A percentile compares a stretch with the other conserved stretches of the same genome.
Evolutionary conservation across 164 flowering plant genomes (phyloP).

Genomic region (Macadamia integrifolia): DNA sequence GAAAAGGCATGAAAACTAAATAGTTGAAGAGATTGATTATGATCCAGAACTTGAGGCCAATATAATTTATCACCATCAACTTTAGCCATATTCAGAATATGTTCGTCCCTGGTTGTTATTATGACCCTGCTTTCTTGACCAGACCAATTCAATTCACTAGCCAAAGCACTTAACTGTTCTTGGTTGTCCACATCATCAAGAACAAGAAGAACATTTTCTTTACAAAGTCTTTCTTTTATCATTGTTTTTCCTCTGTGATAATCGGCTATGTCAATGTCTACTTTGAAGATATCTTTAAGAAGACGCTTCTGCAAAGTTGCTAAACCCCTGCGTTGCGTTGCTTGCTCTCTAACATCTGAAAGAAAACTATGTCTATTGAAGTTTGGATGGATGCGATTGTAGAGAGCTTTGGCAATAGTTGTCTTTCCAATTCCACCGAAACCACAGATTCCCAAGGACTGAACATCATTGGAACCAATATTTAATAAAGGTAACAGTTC

Average conservation of each 20-base stretch:
- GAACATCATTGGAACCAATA: no score
- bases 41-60: neutral
- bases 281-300: no score
- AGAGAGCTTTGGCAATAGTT: no score
- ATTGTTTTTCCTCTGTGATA: neutral
- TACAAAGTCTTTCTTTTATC: neutral
- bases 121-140: conserved; percentile 19
- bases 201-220: conserved; percentile 15
- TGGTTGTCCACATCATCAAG: conserved; percentile 25
- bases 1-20: no score
- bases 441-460: no score
- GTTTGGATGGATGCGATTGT: no score
- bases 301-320: no score
- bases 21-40: neutral
- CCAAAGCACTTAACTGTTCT: conserved; percentile 13
- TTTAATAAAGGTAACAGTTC: no score
- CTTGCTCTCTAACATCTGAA: no score
- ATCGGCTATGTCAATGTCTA: neutral
- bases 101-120: conserved; percentile 12
- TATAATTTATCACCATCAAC: neutral
- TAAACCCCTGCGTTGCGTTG: no score
- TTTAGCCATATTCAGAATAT: neutral
- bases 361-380: no score
- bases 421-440: no score
- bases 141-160: conserved; percentile 10